A percentile compares a stretch with the other conserved stretches of the same genome.
Evolutionary conservation across 768 basidiomycete species (phyloP).

Genomic region (Lentinula detonsa): DNA sequence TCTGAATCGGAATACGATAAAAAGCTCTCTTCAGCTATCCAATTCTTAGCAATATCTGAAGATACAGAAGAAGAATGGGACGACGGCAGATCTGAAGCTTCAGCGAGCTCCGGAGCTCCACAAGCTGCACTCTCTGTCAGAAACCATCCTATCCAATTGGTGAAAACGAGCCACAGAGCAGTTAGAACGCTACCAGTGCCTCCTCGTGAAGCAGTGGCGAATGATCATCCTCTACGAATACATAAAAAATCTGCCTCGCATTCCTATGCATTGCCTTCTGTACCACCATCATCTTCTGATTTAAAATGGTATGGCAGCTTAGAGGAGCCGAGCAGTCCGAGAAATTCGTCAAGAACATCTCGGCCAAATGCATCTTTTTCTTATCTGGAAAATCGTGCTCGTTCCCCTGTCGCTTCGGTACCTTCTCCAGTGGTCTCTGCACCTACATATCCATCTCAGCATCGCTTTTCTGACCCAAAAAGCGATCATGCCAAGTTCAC

Average conservation of each 20-base stretch:
- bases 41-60: not conserved
- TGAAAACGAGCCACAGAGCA: not conserved
- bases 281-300: not conserved
- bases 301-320: not conserved
- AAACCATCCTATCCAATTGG: not conserved
- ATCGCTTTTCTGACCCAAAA: not conserved
- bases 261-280: not conserved
- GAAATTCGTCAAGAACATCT: not conserved
- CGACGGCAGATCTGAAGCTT: not conserved
- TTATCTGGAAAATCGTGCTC: not conserved
- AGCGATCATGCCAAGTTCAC: not conserved
- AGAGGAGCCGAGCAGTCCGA: not conserved
- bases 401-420: not conserved
- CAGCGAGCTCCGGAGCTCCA: not conserved
- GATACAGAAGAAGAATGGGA: not conserved
- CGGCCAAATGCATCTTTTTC: not conserved
- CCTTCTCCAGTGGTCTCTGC: not conserved
- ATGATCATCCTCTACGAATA: not conserved
- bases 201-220: not conserved
- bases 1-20: not conserved
- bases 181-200: not conserved
- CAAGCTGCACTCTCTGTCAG: not conserved
- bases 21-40: not conserved
- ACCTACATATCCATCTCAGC: not conserved
- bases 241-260: conserved; percentile 6